phyloP scores from a whole-genome alignment of 805 yeast genomes.

The Starmerella lactis-condensi region DNA sequence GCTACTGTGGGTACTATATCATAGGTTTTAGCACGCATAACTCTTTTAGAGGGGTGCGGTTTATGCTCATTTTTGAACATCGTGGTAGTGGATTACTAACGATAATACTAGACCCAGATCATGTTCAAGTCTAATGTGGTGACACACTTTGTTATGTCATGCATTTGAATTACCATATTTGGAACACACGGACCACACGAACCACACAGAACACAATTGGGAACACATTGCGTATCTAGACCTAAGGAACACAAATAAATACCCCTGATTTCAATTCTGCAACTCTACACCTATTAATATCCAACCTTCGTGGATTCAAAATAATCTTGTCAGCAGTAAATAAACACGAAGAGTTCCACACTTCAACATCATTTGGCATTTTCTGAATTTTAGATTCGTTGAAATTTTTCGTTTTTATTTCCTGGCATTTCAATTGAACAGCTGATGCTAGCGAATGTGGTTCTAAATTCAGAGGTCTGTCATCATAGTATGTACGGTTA shows the following conservation, averaged over 20 bases:
- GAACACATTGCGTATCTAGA: background rate
- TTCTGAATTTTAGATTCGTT: background rate
- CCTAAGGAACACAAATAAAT: background rate
- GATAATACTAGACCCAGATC: background rate
- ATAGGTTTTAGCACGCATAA: conserved; percentile 19
- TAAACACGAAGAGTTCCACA: conserved; percentile 1
- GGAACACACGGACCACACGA: background rate
- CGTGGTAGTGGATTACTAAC: background rate
- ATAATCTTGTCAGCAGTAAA: conserved; percentile 1
- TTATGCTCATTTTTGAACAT: conserved; percentile 6
- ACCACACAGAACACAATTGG: background rate
- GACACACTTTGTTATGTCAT: background rate
- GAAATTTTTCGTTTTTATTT: background rate
- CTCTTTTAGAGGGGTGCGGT: conserved; percentile 3
- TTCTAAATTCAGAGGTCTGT: background rate
- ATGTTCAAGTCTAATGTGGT: background rate
- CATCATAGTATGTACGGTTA: background rate
- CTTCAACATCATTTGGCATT: background rate
- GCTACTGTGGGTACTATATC: conserved; percentile 77
- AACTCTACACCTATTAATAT: background rate
- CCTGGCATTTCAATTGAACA: background rate
- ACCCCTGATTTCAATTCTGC: background rate
- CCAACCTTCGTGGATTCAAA: conserved; percentile 6
- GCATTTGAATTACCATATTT: background rate
- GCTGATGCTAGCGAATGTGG: background rate